Base-by-base conservation (phyloP, 2,329 filamentous ascomycete species). In the Phyllosticta citribraziliensis region DNA sequence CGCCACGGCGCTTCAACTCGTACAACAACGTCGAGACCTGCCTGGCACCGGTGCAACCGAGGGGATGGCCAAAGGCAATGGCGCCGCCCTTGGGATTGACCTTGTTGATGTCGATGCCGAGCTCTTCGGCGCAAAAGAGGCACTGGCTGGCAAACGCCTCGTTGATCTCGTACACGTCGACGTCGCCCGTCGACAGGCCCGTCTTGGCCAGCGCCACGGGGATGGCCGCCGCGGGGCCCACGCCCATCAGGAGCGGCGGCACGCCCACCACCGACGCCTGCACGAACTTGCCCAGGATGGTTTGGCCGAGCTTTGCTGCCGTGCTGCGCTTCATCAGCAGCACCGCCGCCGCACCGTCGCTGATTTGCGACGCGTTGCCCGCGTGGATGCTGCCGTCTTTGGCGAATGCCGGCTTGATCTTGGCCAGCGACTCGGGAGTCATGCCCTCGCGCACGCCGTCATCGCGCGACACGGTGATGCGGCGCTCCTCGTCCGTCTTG, bases 111-210 rank as follows among this genome's bases (percentile, higher is more conserved):
- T 91, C 88, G 27, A 99, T 78, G 53, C 87, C 88, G 22, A 99
- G 84, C 80, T 97, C 87, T 70, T 94, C 89, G 65, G 89, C 85
- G 75, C 91, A 97, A 88, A 89, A 97, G 66, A 97, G 76, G 76
- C 91, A 96, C 82, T 97, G 93, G 65, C 85, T 89, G 33, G 94
- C 94, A 75, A 99, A 99, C 1, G 94, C 94, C 83, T 99, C 94
- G 80, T 99, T 99, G 82, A 99, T 97, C 84, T 99, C 94, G 71
- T 84, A 97, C 71, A 97, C 93, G 73, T 97, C 94, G 30, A 99
- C 91, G 67, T 97, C 93, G 62, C 70, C 88, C 76, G 87, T 90
- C 72, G 80, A 81, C 68, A 99, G 85, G 63, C 92, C 91, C 0
- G 92, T 89, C 74, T 94, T 92, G 73, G 89, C 83, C 61, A 97